Percentiles rank a stretch among this genome's conserved stretches.
phyloP scores from a whole-genome alignment of 306 rosid genomes.

The Ormosia semicastrata region DNA sequence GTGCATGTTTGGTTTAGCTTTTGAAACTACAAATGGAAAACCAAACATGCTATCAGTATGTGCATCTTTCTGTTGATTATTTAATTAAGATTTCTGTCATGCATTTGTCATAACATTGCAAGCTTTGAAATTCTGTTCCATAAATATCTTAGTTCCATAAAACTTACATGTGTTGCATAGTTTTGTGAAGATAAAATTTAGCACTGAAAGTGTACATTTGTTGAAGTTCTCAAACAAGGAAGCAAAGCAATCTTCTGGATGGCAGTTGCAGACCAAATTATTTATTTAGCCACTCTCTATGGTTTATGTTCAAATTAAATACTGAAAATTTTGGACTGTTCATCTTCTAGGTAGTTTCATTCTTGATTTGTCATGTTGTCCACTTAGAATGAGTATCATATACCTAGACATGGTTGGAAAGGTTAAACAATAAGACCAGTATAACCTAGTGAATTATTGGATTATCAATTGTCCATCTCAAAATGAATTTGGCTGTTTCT shows the following conservation, averaged over 20 bases:
- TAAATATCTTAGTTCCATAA: not conserved
- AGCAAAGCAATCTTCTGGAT: not conserved
- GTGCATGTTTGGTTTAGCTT: no score
- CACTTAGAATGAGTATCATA: not conserved
- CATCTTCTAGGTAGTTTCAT: not conserved
- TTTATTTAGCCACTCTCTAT: not conserved
- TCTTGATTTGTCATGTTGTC: not conserved
- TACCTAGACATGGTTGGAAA: not conserved
- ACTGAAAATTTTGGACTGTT: not conserved
- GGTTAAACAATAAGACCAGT: not conserved
- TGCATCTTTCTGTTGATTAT: constrained; percentile 2
- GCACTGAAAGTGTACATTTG: not conserved
- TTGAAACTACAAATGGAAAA: no score
- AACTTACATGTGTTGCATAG: not conserved
- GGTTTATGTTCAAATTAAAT: not conserved
- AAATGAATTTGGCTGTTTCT: not conserved
- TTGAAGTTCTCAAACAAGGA: not conserved
- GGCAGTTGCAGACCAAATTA: not conserved
- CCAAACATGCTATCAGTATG: not conserved
- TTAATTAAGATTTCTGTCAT: not conserved
- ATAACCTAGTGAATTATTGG: not conserved
- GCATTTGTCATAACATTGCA: not conserved
- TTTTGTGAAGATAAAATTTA: not conserved
- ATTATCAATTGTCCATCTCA: not conserved
- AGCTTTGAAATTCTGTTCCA: not conserved